These are phyloP conservation scores for Cystoisospora suis DNA, from an alignment of 169 alveolate genomes.

Conservation along the genomic window DNA sequence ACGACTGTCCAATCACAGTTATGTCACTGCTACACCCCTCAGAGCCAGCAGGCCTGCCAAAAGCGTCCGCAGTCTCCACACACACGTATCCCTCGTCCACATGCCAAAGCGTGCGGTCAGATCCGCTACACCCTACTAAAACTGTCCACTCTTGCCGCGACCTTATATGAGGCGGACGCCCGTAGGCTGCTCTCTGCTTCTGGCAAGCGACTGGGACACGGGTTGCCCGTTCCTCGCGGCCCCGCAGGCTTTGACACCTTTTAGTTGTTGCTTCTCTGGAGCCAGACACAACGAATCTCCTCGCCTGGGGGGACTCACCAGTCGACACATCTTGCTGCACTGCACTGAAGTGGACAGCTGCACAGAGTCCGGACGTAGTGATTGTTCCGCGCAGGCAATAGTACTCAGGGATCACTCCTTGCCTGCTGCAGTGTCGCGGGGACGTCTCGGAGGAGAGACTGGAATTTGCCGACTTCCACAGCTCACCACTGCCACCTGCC, in stretches of 20 bases:
- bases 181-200: conserved; percentile 12
- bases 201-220: not conserved
- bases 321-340: not conserved
- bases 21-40: too few species aligned
- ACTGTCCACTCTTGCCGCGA: not conserved
- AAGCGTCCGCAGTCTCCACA: too few species aligned
- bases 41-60: too few species aligned
- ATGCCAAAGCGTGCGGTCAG: too few species aligned
- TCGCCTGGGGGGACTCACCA: too few species aligned
- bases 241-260: too few species aligned
- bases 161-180: not conserved
- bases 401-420: not conserved
- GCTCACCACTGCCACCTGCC: not conserved
- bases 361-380: not conserved
- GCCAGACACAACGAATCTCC: too few species aligned
- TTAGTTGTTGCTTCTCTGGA: too few species aligned
- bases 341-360: not conserved
- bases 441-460: not conserved
- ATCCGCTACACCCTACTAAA: too few species aligned
- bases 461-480: too few species aligned
- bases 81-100: too few species aligned
- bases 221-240: not conserved
- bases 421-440: not conserved
- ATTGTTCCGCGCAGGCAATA: not conserved
- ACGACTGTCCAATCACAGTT: too few species aligned